Conservation (phyloP, 805 yeast genomes). For the Wickerhamiella siamensis region DNA sequence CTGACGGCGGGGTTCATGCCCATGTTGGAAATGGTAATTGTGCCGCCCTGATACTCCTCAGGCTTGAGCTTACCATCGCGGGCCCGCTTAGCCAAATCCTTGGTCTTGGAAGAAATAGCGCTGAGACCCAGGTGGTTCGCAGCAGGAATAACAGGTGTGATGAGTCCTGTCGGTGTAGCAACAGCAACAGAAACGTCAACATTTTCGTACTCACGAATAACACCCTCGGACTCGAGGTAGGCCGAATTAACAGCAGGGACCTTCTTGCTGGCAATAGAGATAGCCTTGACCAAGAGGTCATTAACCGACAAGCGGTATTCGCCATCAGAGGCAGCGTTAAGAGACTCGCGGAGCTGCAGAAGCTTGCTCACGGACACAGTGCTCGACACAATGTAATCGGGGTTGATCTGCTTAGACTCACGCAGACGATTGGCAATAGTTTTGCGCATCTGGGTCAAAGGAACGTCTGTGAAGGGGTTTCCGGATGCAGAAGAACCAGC, state of each 20-base stretch:
- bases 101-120: conserved; percentile 65
- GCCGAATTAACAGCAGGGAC: conserved; percentile 91
- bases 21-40: conserved; percentile 94
- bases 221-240: conserved; percentile 79
- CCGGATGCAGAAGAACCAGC: conserved; percentile 38
- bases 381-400: conserved; percentile 86
- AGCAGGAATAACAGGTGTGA: conserved; percentile 87
- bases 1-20: conserved; percentile 96
- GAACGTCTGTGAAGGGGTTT: conserved; percentile 62
- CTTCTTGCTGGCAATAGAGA: conserved; percentile 75
- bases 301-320: conserved; percentile 84
- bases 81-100: conserved; percentile 93
- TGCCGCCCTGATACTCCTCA: conserved; percentile 98
- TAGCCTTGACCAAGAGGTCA: conserved; percentile 87
- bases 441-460: conserved; percentile 83
- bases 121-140: conserved; percentile 82
- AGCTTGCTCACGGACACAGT: conserved; percentile 76
- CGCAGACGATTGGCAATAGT: conserved; percentile 81
- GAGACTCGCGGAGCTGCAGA: conserved; percentile 78
- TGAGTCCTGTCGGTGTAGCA: conserved; percentile 92
- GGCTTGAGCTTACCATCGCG: conserved; percentile 85
- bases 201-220: conserved; percentile 78
- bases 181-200: conserved; percentile 98
- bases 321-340: conserved; percentile 74
- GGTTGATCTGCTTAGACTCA: conserved; percentile 73